Evolutionary conservation across 2,329 filamentous ascomycete genomes (phyloP).

Genomic region (Chrysoporthe puriensis): DNA sequence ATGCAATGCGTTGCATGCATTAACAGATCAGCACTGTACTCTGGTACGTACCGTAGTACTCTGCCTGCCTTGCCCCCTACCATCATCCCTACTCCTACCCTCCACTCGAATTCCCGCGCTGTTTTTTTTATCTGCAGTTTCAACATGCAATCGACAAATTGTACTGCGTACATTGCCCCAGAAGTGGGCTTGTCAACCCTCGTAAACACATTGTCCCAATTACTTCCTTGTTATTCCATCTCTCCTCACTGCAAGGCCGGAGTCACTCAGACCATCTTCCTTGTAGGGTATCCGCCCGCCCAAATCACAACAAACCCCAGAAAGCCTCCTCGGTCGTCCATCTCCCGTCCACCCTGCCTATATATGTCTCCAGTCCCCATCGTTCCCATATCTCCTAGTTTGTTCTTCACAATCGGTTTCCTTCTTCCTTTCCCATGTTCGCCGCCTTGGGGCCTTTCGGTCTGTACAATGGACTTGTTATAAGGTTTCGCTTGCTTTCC

Average conservation of each 20-base stretch:
- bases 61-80: conserved; percentile 18
- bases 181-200: conserved; percentile 30
- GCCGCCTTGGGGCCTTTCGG: conserved; percentile 39
- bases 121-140: conserved; percentile 27
- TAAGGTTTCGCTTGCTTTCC: conserved; percentile 32
- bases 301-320: conserved; percentile 26
- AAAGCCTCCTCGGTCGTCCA: conserved; percentile 31
- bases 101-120: conserved; percentile 25
- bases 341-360: conserved; percentile 39
- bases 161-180: conserved; percentile 30
- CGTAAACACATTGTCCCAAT: conserved; percentile 30
- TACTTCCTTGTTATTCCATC: conserved; percentile 30
- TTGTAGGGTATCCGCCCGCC: conserved; percentile 24
- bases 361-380: conserved; percentile 51
- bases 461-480: conserved; percentile 47
- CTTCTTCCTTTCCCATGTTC: conserved; percentile 24
- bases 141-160: conserved; percentile 28
- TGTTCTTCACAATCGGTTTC: conserved; percentile 23
- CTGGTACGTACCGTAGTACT: conserved; percentile 6
- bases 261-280: conserved; percentile 29
- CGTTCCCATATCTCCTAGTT: conserved; percentile 38
- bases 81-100: conserved; percentile 27
- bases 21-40: conserved; percentile 25
- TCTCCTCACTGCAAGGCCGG: conserved; percentile 30
- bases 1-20: conserved; percentile 24